Evolutionary conservation across 768 basidiomycete genomes (phyloP), one percentile per base, ranked within the genome.

Genomic region (Tulasnella sp.): DNA sequence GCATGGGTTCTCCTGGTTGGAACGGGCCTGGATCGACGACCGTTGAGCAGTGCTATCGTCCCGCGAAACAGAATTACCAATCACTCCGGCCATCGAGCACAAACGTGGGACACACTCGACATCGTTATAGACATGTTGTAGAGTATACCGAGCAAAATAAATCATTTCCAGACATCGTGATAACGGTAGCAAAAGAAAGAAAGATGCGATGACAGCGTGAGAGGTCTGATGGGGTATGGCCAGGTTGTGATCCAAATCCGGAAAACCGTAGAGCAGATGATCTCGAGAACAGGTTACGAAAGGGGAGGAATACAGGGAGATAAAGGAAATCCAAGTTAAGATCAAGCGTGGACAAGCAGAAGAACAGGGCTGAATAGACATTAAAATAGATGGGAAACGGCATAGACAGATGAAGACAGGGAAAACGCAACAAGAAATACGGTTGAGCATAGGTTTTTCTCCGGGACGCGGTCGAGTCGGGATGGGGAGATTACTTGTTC

Each of bases 81-180:
- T 51, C 51, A 51, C 51, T 9, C 23, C 10, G 1, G 51, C 51
- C 26, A 6, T 26, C 61, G 1, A n/a, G 35, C 9, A 15, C 29
- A 15, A 57, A n/a, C 55, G 55, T 57, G 55, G 55, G 29, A 57
- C 55, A 16, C 57, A n/a, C 51, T 51, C 51, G 51, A n/a, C 51
- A 1, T 67, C 32, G 29, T 67, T 67, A 29, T 26, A 26, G 61
- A 26, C 29, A 67, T 26, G 32, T 29, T 67, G 29, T 67, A 35
- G 26, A 67, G 61, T 29, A 67, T 67, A 67, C 61, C 35, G 61
- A 67, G 10, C 13, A 29, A 67, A 44, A 67, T 67, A 67, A 67
- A 67, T 35, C 61, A 35, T 67, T 67, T 67, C 61, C 61, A 35
- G 61, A 67, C 61, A 18, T 67, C 61, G 40, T 73, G 46, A 73